Evolutionary conservation across 2,329 filamentous ascomycete genomes (phyloP).

Genomic region (Cryphonectria carpinicola): DNA sequence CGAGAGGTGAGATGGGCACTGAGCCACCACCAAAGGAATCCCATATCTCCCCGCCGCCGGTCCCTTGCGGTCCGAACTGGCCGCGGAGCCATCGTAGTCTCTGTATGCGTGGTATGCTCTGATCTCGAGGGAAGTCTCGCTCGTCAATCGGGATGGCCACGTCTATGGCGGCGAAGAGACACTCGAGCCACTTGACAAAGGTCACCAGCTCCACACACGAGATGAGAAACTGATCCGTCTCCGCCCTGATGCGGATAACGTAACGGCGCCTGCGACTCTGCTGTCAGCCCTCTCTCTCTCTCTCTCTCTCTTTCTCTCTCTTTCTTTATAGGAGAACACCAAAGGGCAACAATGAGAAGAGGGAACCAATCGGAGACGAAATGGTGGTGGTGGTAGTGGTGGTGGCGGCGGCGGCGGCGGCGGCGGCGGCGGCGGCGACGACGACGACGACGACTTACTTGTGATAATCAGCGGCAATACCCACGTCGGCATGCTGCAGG

Average conservation of each 20-base stretch:
- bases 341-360: not conserved
- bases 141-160: conserved; percentile 73
- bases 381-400: not conserved
- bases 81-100: conserved; percentile 55
- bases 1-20: conserved; percentile 10
- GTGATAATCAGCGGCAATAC: conserved; percentile 72
- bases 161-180: conserved; percentile 73
- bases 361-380: not conserved
- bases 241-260: conserved; percentile 72
- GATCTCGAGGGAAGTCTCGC: conserved; percentile 64
- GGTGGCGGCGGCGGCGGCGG: too few relatives aligned
- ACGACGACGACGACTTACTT: conserved; percentile 53
- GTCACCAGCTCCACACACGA: conserved; percentile 67
- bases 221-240: conserved; percentile 75
- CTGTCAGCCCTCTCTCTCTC: conserved; percentile 16
- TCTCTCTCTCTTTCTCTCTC: too few relatives aligned
- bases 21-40: conserved; percentile 24
- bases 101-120: conserved; percentile 63
- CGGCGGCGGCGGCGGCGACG: too few relatives aligned
- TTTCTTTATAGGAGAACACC: too few relatives aligned
- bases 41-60: conserved; percentile 32
- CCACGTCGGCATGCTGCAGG: conserved; percentile 74
- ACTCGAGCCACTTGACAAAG: conserved; percentile 71
- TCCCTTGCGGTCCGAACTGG: conserved; percentile 36
- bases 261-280: conserved; percentile 55